phyloP scores from a whole-genome alignment of 2,329 filamentous ascomycete species.

The Beauveria pseudobassiana region DNA sequence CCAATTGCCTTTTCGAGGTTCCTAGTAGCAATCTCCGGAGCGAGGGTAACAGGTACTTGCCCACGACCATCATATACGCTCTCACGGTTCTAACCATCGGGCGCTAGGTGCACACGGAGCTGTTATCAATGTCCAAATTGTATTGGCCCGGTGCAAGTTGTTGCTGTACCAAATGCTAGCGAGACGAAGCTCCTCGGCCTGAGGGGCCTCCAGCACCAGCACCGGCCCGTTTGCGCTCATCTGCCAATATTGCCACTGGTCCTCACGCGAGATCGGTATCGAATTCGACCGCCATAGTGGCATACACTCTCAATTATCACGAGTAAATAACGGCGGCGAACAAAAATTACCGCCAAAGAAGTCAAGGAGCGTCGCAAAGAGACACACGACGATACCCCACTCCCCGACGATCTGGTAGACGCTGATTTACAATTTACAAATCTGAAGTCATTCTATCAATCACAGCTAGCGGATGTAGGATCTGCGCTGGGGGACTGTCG shows the following conservation, averaged over 20 bases:
- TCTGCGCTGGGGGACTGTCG: constrained; percentile 42
- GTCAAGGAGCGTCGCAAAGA: constrained; percentile 45
- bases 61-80: not conserved
- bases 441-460: constrained; percentile 73
- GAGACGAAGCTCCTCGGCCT: constrained; percentile 37
- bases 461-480: constrained; percentile 61
- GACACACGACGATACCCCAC: constrained; percentile 27
- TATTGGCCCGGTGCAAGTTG: constrained; percentile 69
- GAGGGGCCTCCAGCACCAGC: constrained; percentile 26
- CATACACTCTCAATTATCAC: constrained; percentile 72
- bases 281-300: constrained; percentile 84
- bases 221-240: constrained; percentile 65
- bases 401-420: constrained; percentile 43
- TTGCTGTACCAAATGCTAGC: constrained; percentile 54
- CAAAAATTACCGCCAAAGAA: constrained; percentile 43
- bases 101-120: constrained; percentile 74
- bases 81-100: constrained; percentile 1
- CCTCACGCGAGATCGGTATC: constrained; percentile 79
- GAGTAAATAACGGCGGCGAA: constrained; percentile 56
- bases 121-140: constrained; percentile 95
- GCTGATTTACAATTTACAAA: constrained; percentile 65
- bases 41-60: constrained; percentile 77
- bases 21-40: constrained; percentile 86
- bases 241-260: constrained; percentile 92
- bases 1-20: constrained; percentile 91